These are phyloP conservation scores for Amphibolis antarctica DNA, from an alignment of 106 monocot genomes.

Conservation along the genomic window DNA sequence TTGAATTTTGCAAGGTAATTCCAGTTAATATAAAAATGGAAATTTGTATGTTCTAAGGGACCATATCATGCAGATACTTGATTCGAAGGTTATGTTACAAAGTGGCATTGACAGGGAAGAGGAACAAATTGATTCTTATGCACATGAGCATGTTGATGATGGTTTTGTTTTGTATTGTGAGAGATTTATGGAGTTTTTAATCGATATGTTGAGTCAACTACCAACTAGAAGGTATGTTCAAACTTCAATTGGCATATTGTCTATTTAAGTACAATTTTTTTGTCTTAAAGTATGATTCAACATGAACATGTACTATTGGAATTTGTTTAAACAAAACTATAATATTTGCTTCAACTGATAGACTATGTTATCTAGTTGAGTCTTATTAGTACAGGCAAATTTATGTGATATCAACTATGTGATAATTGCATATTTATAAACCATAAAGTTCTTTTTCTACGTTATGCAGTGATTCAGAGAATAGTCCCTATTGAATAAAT, in stretches of 20 bases:
- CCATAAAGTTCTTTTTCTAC: too few species aligned
- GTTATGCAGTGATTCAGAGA: too few species aligned
- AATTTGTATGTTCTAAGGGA: neutral
- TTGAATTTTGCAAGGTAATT: neutral
- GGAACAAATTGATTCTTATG: slow-evolving; percentile 22
- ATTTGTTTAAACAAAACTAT: too few species aligned
- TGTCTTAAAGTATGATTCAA: neutral
- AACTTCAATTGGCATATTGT: neutral
- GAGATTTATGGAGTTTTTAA: slow-evolving; percentile 92
- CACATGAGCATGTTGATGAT: slow-evolving; percentile 51
- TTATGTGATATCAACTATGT: too few species aligned
- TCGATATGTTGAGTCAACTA: slow-evolving; percentile 94
- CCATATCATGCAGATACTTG: slow-evolving; percentile 59
- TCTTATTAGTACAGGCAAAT: too few species aligned
- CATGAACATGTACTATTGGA: too few species aligned
- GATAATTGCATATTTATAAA: too few species aligned
- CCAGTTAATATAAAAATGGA: neutral
- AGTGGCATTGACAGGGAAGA: slow-evolving; percentile 25
- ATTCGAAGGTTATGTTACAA: slow-evolving; percentile 54
- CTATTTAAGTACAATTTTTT: neutral
- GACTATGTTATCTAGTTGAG: too few species aligned
- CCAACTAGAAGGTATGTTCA: slow-evolving; percentile 74
- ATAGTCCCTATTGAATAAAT: too few species aligned
- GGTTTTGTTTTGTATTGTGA: slow-evolving; percentile 86
- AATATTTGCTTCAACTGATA: too few species aligned